A percentile compares a stretch with the other conserved stretches of the same genome.
These are phyloP conservation scores for Diaporthe sp. DNA, from an alignment of 2,329 filamentous ascomycete genomes.

Conservation along the genomic window DNA sequence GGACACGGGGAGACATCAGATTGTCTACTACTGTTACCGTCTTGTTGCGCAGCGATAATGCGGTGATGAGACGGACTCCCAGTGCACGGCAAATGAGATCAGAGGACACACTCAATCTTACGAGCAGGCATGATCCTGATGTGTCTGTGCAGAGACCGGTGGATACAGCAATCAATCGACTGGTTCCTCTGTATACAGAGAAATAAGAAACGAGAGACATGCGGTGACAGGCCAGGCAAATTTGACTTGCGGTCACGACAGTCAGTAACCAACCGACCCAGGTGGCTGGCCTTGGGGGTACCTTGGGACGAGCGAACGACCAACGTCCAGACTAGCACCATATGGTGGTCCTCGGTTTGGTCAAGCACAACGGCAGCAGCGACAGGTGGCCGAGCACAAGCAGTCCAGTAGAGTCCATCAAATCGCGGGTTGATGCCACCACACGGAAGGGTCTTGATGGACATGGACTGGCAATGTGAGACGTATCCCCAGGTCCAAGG, in stretches of 20 bases:
- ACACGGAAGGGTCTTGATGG: constrained; percentile 8
- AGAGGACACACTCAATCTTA: constrained; percentile 32
- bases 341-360: not conserved
- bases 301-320: constrained; percentile 12
- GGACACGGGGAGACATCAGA: not conserved
- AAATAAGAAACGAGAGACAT: constrained; percentile 39
- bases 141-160: constrained; percentile 27
- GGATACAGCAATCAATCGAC: constrained; percentile 7
- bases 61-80: constrained; percentile 3
- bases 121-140: constrained; percentile 39
- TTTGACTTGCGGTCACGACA: constrained; percentile 29
- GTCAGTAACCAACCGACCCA: constrained; percentile 12
- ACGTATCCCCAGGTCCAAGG: not conserved
- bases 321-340: constrained; percentile 6
- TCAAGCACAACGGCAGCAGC: constrained; percentile 25
- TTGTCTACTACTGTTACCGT: not conserved
- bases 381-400: constrained; percentile 15
- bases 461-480: not conserved
- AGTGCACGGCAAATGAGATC: constrained; percentile 30
- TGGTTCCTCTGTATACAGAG: constrained; percentile 12
- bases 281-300: not conserved
- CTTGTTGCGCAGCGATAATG: not conserved
- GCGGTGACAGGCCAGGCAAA: constrained; percentile 34
- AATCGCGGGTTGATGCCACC: not conserved
- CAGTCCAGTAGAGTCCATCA: not conserved